Base-by-base conservation (phyloP, 306 rosid genomes). In the Cucurbita maxima region DNA sequence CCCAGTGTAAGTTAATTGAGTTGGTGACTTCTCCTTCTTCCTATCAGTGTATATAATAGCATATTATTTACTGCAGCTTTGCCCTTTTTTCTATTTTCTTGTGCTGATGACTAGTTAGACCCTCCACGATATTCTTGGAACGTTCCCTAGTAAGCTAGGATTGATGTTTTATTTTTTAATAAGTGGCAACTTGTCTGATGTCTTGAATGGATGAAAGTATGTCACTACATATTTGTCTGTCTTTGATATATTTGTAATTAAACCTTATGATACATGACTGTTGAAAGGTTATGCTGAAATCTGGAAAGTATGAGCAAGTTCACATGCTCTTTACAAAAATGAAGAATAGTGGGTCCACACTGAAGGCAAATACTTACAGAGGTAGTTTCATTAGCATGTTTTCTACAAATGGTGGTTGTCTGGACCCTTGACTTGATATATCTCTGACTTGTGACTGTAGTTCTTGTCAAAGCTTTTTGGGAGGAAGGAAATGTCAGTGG, bases 221-320 rank as follows among this genome's bases (percentile, higher is more conserved):
- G 58, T 74, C 73, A 45, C 63, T 72, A 67, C 47, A 66, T 37
- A 55, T 63, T 76, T 81, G 58, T 78, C 76, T 75, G 38, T 78
- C 80, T 82, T 76, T 62, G 58, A 78, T 75, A 77, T 74, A 64
- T 52, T 53, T 75, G 19, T 25, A 75, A 82, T 79, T 59, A 66
- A 86, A 83, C 78, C 92, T 88, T 71, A 86, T 78, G 59, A 73
- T 80, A 73, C 79, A 55, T 88, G 80, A 81, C 86, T 88, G 60
- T 87, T 85, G 73, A 78, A 79, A 93, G 98, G 97, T 90, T 58
- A 93, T 90, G 97, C 82, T 90, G 84, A 77, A 87, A 77, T 86
- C 94, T 6, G 88, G 94, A 74, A 93, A 93, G 79, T 93, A 81
- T 73, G 90, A 89, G 74, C 87, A 86, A 58, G 90, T 93, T 81